Evolutionary conservation across 345 rosid genomes (phyloP).

Genomic region (Citrus hindsii): DNA sequence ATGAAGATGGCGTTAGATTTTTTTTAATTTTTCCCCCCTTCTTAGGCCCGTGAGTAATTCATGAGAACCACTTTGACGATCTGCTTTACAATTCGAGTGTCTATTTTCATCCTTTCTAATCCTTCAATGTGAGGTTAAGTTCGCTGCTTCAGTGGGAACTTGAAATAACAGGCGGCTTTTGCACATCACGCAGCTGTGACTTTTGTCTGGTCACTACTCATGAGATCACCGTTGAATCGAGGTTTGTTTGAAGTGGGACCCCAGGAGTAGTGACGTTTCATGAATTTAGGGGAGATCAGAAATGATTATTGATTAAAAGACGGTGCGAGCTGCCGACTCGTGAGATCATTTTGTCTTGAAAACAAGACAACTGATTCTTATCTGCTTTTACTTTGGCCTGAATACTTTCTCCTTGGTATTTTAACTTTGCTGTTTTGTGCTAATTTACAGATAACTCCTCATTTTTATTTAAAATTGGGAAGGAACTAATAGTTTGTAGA

Average conservation of each 20-base stretch:
- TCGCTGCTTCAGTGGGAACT: not conserved
- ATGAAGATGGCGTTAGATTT: not conserved
- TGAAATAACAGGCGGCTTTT: not conserved
- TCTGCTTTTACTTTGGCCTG: not conserved
- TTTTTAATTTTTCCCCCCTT: not conserved
- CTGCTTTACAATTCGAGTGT: not conserved
- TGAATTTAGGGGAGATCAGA: not conserved
- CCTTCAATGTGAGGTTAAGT: not conserved
- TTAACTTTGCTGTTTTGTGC: too few species aligned
- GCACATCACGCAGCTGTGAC: not conserved
- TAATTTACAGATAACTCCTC: not conserved
- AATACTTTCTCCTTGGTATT: too few species aligned
- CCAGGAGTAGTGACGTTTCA: too few species aligned
- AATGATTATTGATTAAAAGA: not conserved
- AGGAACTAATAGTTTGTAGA: not conserved
- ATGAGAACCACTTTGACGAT: conserved; percentile 11
- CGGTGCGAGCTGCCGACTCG: not conserved
- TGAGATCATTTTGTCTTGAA: not conserved
- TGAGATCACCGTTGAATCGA: not conserved
- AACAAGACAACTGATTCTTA: not conserved
- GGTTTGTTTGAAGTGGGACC: not conserved
- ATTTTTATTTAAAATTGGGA: too few species aligned
- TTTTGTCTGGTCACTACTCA: not conserved
- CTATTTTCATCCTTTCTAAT: not conserved
- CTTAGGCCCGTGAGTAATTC: conserved; percentile 8